Conservation (phyloP, 768 basidiomycete species). For the Auricularia sp. region DNA sequence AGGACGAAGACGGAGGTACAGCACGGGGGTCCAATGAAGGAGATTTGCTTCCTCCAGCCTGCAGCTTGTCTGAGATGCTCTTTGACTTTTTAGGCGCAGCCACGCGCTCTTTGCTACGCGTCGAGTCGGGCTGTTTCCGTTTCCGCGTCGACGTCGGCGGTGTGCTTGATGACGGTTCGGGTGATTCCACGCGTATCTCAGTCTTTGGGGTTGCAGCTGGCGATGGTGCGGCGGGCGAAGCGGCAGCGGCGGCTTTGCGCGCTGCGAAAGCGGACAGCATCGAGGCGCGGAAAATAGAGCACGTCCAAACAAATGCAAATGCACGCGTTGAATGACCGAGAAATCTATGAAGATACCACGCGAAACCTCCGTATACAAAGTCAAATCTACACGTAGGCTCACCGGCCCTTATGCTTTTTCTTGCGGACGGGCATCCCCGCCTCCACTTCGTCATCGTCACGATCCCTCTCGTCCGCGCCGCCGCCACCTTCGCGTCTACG, state of each 20-base stretch:
- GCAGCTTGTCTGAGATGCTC: background rate
- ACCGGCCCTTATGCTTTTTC: constrained; percentile 23
- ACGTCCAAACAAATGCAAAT: background rate
- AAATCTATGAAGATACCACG: too few species aligned
- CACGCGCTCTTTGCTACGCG: background rate
- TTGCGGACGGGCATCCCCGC: constrained; percentile 71
- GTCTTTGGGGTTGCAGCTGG: background rate
- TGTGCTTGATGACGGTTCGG: background rate
- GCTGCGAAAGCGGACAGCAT: constrained; percentile 10
- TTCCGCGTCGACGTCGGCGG: background rate
- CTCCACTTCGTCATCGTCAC: constrained; percentile 88
- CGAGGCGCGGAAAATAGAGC: background rate
- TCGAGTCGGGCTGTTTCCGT: constrained; percentile 1
- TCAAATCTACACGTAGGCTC: too few species aligned
- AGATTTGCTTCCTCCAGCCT: too few species aligned
- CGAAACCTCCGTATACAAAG: too few species aligned
- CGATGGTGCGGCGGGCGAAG: background rate
- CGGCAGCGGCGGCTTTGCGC: background rate
- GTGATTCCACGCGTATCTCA: too few species aligned
- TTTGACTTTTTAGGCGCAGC: background rate
- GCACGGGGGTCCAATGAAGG: too few species aligned
- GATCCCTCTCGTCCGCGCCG: constrained; percentile 65
- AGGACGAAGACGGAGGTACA: background rate
- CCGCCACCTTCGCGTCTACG: constrained; percentile 37
- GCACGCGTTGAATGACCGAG: too few species aligned